phyloP scores from a whole-genome alignment of 108 stramenopile species.

The Fragilaria radians region DNA sequence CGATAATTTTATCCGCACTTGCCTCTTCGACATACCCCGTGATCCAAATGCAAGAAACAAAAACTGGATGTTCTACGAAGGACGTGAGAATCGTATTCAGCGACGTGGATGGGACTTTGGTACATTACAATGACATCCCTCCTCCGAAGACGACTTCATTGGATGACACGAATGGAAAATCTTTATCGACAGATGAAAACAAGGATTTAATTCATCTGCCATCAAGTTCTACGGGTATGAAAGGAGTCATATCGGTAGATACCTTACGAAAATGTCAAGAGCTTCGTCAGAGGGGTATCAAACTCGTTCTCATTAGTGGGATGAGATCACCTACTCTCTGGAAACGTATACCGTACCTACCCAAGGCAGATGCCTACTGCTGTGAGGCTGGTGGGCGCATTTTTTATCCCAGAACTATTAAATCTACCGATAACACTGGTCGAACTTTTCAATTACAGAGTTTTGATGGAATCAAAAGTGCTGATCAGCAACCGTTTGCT shows the following conservation, averaged over 20 bases:
- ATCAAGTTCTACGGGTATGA: conserved; percentile 57
- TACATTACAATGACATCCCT: too few relatives aligned
- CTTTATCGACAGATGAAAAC: not conserved
- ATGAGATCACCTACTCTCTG: conserved; percentile 73
- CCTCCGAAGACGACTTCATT: too few relatives aligned
- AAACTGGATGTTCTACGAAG: too few relatives aligned
- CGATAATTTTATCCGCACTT: too few relatives aligned
- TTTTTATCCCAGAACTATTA: conserved; percentile 67
- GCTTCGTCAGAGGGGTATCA: conserved; percentile 36
- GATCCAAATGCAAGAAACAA: not conserved
- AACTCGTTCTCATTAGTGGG: conserved; percentile 68
- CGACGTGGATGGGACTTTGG: conserved; percentile 77
- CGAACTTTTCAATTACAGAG: conserved; percentile 26
- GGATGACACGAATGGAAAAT: conserved; percentile 10
- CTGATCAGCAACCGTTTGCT: conserved; percentile 37
- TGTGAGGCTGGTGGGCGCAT: conserved; percentile 74
- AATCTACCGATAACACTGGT: conserved; percentile 4
- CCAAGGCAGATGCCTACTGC: conserved; percentile 70
- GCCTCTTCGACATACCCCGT: too few relatives aligned
- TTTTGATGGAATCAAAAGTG: conserved; percentile 18
- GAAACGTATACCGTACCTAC: conserved; percentile 67
- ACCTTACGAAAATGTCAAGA: conserved; percentile 34
- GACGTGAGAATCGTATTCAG: conserved; percentile 42
- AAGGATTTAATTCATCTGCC: conserved; percentile 38
- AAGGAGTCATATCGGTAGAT: conserved; percentile 28